Evolutionary conservation across 257 asterid species (phyloP), one percentile per base, ranked within the genome.

Genomic region (Nicotiana undulata): DNA sequence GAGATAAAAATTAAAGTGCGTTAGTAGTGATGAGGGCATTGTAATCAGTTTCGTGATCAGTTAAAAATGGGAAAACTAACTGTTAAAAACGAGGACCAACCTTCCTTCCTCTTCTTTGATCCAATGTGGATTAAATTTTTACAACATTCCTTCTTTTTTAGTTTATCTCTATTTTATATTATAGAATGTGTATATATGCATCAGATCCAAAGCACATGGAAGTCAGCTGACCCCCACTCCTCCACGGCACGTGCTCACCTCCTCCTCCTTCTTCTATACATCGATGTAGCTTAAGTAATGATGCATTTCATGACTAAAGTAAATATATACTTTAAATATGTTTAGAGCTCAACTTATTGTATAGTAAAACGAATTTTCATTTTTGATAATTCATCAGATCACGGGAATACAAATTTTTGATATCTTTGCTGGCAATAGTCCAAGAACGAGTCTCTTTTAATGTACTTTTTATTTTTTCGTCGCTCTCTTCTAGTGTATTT

Each of bases 151-250:
- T 72, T 53, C 70, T 83, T 59, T 75, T 63, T 32, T 40, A 40
- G 5, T 52, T 49, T 17, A 20, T 18, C 75, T 60, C 49, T 20
- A 2, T 9, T 53, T 28, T 52, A 51, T n/a, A 1, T n/a, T n/a
- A n/a, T n/a, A n/a, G n/a, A 56, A n/a, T 13, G 1, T 17, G 26
- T 26, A 26, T 26, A 26, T 29, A 70, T 80, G 91, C 97, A 91
- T 88, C 97, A 89, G 97, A 94, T 91, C 93, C 92, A 89, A 91
- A 87, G 92, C 95, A 91, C 95, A 85, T 91, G 93, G 87, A 83
- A 88, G 79, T 86, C 88, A 88, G 86, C 85, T 87, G 86, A 86
- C 72, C 82, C 70, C 90, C 92, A 88, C 90, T 88, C 90, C 88
- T 85, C 85, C 86, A 86, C 90, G 91, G 90, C 93, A 91, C 93